Conservation (phyloP, 352 stramenopile genomes). For the Elongisporangium prolatum region DNA sequence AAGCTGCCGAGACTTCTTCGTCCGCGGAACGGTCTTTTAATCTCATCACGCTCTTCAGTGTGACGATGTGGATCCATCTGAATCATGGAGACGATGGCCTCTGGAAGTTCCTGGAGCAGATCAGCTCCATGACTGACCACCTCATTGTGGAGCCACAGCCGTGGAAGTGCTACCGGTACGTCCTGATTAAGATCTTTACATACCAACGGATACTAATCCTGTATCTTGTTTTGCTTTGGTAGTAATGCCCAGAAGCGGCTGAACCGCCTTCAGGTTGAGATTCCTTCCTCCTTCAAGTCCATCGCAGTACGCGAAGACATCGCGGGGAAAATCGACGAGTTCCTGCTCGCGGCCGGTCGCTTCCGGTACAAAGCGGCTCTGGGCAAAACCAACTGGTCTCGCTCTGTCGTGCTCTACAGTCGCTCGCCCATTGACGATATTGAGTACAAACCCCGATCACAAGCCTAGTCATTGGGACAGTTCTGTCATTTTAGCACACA, state of each 20-base stretch:
- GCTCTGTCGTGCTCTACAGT: slow-evolving; percentile 70
- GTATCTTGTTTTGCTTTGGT: slow-evolving; percentile 1
- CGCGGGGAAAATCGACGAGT: slow-evolving; percentile 59
- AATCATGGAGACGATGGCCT: slow-evolving; percentile 82
- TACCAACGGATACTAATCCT: slow-evolving; percentile 4
- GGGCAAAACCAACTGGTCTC: slow-evolving; percentile 81
- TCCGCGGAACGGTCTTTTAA: slow-evolving; percentile 48
- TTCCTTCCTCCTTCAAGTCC: slow-evolving; percentile 53
- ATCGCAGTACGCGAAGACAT: slow-evolving; percentile 61
- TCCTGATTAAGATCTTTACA: not conserved
- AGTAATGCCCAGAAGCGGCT: slow-evolving; percentile 72
- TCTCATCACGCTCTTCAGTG: slow-evolving; percentile 76
- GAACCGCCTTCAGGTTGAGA: slow-evolving; percentile 35
- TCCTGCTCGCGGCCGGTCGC: slow-evolving; percentile 45
- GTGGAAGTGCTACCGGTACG: slow-evolving; percentile 83
- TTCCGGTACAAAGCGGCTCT: slow-evolving; percentile 61
- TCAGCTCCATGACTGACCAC: slow-evolving; percentile 58
- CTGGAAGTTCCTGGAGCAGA: slow-evolving; percentile 58
- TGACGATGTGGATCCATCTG: slow-evolving; percentile 88
- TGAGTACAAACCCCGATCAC: slow-evolving; percentile 12
- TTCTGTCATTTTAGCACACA: no score
- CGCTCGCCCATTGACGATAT: slow-evolving; percentile 40
- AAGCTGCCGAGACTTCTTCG: slow-evolving; percentile 30
- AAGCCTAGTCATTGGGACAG: no score
- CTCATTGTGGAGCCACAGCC: slow-evolving; percentile 78